Evolutionary conservation across 768 basidiomycete species (phyloP), one percentile per base, ranked within the genome.

Genomic region (Termitomyces sp.): DNA sequence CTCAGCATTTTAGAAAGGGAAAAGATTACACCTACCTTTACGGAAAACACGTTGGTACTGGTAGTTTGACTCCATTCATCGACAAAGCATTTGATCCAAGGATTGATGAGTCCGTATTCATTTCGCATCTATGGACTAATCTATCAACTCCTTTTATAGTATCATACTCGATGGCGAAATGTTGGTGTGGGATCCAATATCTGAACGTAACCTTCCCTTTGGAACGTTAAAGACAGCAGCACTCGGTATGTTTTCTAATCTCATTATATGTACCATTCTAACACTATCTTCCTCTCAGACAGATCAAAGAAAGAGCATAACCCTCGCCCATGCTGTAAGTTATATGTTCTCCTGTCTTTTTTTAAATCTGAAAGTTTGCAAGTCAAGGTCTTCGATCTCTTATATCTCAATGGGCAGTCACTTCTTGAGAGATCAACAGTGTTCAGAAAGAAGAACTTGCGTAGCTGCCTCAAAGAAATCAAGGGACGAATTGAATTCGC

Each of bases 111-210:
- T 97, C 60, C 64, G 92, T 67, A 13, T 31, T 66, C 34, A 44
- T 33, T 44, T 20, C 5, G 22, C 13, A 33, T 34, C 18, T 20
- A 22, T 4, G 34, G 46, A 39, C 13, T 13, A 33, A 13, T 26
- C 26, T 59, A 51, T 50, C 54, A 33, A 57, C 59, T 28, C 34
- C 34, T 33, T 8, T 52, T 8, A 5, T 20, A 98, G 96, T 51
- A 88, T 96, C 64, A 92, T 98, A 48, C 71, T 99, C 15, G 97
- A 99, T 64, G 97, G 97, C 0, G 97, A 99, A 70, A 98, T 99
- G 96, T 75, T 99, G 33, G 96, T 98, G 3, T 98, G 91, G 90
- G 97, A 98, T 70, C 96, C 96, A 0, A 77, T 89, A 3, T 86
- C 92, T 0, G 87, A 89, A 64, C 84, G 91, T 22, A 91, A 92